A percentile compares a stretch with the other conserved stretches of the same genome.
phyloP scores from a whole-genome alignment of 78 protist species.

The Guillardia theta region DNA sequence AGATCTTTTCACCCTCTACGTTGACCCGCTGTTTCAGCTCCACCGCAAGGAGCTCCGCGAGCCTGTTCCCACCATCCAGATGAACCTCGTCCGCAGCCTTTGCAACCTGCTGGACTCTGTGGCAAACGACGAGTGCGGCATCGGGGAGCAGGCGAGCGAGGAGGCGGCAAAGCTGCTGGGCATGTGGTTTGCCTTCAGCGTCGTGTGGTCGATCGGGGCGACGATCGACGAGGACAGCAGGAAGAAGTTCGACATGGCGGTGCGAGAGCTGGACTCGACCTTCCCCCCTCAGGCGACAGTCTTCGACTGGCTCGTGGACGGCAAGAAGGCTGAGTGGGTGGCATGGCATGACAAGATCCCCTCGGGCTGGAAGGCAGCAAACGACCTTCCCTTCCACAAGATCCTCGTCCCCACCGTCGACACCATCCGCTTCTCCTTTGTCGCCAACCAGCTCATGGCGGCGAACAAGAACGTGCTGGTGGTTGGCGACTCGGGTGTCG shows the following conservation, averaged over 20 bases:
- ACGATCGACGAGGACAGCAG: conserved; percentile 54
- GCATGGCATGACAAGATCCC: conserved; percentile 59
- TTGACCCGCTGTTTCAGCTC: conserved; percentile 36
- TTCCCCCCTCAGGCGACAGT: too few species aligned
- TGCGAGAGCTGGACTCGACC: neutral
- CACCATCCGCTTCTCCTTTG: conserved; percentile 56
- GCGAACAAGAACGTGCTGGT: neutral
- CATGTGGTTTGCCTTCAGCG: conserved; percentile 51
- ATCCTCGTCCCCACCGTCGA: conserved; percentile 74
- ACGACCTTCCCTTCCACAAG: conserved; percentile 6
- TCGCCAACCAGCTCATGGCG: conserved; percentile 31
- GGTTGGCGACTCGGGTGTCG: conserved; percentile 85
- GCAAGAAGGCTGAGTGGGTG: conserved; percentile 61
- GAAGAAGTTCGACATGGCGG: neutral
- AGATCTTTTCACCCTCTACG: conserved; percentile 17
- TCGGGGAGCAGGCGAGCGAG: conserved; percentile 45
- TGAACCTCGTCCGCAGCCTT: neutral
- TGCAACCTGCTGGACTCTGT: conserved; percentile 50
- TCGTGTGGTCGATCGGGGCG: conserved; percentile 80
- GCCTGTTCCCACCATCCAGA: conserved; percentile 1
- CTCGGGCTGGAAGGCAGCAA: conserved; percentile 9
- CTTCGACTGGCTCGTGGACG: conserved; percentile 67
- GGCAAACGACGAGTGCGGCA: conserved; percentile 39
- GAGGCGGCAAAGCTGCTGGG: neutral
- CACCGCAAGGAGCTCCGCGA: neutral